Conservation (phyloP, 1,284 basidiomycete genomes). For the Tilletia indica region DNA sequence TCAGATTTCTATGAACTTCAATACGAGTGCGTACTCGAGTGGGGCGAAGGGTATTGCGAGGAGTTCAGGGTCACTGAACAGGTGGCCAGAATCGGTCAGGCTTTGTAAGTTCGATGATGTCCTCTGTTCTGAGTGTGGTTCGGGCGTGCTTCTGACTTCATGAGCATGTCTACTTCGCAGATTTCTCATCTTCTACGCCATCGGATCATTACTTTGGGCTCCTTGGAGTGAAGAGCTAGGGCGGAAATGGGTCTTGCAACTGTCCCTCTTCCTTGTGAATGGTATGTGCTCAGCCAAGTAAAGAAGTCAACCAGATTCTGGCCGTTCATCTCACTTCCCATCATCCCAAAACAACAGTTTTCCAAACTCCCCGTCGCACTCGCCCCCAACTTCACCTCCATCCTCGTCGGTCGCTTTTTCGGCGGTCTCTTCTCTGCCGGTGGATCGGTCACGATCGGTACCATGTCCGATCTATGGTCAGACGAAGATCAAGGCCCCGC, state of each 20-base stretch:
- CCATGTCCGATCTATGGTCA: slow-evolving; percentile 57
- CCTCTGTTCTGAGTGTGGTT: background rate
- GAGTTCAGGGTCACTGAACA: slow-evolving; percentile 56
- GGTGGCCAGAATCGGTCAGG: slow-evolving; percentile 57
- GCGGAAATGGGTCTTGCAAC: slow-evolving; percentile 43
- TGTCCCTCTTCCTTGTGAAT: slow-evolving; percentile 56
- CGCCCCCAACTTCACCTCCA: slow-evolving; percentile 50
- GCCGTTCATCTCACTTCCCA: background rate
- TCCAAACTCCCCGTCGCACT: slow-evolving; percentile 51
- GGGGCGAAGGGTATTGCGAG: slow-evolving; percentile 28
- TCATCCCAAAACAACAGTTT: slow-evolving; percentile 19
- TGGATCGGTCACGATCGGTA: slow-evolving; percentile 59
- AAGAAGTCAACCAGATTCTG: background rate
- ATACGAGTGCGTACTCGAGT: slow-evolving; percentile 33
- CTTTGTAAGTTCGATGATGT: slow-evolving; percentile 35
- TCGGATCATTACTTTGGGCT: slow-evolving; percentile 55
- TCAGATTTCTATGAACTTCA: slow-evolving; percentile 57
- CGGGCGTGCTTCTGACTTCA: background rate
- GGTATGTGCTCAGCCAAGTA: slow-evolving; percentile 13
- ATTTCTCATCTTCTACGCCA: slow-evolving; percentile 58
- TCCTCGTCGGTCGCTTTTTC: slow-evolving; percentile 53
- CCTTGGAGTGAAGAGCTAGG: slow-evolving; percentile 56
- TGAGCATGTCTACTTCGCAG: background rate
- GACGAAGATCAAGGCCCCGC: slow-evolving; percentile 55
- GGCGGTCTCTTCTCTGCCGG: slow-evolving; percentile 56